phyloP scores from a whole-genome alignment of 208 protist species.

The Balamuthia mandrillaris region DNA sequence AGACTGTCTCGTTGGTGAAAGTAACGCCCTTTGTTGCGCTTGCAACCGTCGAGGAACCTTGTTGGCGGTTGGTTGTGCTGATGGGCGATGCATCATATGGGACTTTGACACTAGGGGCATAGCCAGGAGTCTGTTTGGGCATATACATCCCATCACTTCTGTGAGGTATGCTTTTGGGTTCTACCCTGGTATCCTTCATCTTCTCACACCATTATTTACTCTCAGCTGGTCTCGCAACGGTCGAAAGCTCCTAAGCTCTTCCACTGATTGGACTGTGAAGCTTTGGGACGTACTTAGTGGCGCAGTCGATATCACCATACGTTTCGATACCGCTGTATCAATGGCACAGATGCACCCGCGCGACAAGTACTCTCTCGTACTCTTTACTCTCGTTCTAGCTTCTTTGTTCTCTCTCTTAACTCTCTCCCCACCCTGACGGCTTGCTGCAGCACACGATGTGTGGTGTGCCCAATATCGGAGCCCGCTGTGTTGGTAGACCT shows the following conservation, averaged over 20 bases:
- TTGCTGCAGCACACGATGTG: not conserved
- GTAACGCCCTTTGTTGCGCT: slow-evolving; percentile 20
- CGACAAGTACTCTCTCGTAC: slow-evolving; percentile 13
- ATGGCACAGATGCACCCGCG: slow-evolving; percentile 52
- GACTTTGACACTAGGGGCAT: slow-evolving; percentile 65
- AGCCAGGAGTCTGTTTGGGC: slow-evolving; percentile 23
- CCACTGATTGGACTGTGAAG: slow-evolving; percentile 39
- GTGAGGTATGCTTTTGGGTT: slow-evolving; percentile 5
- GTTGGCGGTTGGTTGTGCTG: slow-evolving; percentile 55
- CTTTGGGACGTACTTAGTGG: slow-evolving; percentile 56
- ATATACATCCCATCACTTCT: slow-evolving; percentile 43
- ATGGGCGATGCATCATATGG: slow-evolving; percentile 58
- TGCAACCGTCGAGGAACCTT: slow-evolving; percentile 66
- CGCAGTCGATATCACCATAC: slow-evolving; percentile 2
- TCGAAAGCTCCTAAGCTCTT: slow-evolving; percentile 35
- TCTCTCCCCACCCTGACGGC: not conserved
- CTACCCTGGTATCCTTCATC: not conserved
- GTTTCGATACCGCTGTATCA: slow-evolving; percentile 13
- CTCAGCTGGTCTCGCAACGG: slow-evolving; percentile 56
- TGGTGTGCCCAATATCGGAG: not conserved
- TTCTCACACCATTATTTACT: not conserved
- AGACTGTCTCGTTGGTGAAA: slow-evolving; percentile 32
- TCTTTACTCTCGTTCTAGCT: not conserved
- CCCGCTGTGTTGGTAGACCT: not conserved
- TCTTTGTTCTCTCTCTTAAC: not conserved